Evolutionary conservation across 2,329 filamentous ascomycete species (phyloP).

Genomic region (Truncatella angustata): DNA sequence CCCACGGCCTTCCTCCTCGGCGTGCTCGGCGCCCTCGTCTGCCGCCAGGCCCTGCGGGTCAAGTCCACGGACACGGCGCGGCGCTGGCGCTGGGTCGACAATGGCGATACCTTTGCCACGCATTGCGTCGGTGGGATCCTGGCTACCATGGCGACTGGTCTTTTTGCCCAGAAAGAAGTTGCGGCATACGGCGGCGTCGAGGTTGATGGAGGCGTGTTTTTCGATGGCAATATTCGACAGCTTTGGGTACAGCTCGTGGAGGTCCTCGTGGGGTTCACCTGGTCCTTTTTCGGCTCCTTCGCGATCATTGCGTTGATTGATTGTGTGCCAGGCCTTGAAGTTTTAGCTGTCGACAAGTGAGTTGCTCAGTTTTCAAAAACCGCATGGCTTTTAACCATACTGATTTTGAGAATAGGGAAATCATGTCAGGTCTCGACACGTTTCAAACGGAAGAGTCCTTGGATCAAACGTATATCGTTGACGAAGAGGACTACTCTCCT

Average conservation of each 20-base stretch:
- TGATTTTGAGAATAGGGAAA: conserved; percentile 33
- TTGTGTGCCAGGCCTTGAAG: conserved; percentile 50
- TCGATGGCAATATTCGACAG: conserved; percentile 50
- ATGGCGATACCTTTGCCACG: conserved; percentile 54
- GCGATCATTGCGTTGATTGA: conserved; percentile 48
- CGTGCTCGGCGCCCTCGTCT: conserved; percentile 42
- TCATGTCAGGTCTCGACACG: conserved; percentile 46
- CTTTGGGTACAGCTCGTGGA: conserved; percentile 50
- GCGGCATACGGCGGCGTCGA: conserved; percentile 48
- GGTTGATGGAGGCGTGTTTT: conserved; percentile 49
- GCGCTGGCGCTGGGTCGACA: conserved; percentile 50
- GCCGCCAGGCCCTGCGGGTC: conserved; percentile 49
- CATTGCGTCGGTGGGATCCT: conserved; percentile 51
- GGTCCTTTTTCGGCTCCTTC: conserved; percentile 49
- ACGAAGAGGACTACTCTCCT: conserved; percentile 21
- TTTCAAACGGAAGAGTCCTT: conserved; percentile 49
- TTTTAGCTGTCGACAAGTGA: conserved; percentile 50
- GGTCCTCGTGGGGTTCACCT: conserved; percentile 47
- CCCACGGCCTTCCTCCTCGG: conserved; percentile 48
- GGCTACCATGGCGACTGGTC: conserved; percentile 48
- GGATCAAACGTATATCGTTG: conserved; percentile 28
- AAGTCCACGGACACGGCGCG: conserved; percentile 48
- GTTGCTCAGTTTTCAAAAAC: conserved; percentile 15
- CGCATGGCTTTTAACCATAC: not conserved
- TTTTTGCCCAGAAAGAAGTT: conserved; percentile 49